Evolutionary conservation across 805 yeast genomes (phyloP), one percentile per base, ranked within the genome.

Genomic region (Tetrapisispora namnaoensis): DNA sequence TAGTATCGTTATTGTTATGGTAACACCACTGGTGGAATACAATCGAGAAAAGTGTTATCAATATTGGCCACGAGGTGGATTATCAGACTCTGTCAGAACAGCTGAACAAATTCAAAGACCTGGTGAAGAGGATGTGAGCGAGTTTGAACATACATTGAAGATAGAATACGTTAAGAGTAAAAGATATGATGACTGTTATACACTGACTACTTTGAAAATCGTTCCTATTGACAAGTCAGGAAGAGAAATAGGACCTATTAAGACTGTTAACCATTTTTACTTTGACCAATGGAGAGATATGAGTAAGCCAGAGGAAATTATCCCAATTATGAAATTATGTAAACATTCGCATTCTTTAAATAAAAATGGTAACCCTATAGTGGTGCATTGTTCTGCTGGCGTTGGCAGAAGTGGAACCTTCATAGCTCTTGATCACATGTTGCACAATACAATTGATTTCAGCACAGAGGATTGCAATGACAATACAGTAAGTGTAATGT

Each of bases 351-450:
- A 65, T 37, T 50, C 53, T 1, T 50, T 69, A 24, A 65, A 65
- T 42, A 51, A 56, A 8, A 38, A 47, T 1, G 59, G 54, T 2
- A 65, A 60, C 42, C 91, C 93, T 20, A 72, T 82, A 1, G 69
- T 89, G 41, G 86, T 85, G 20, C 99, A 93, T 62, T 93, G 99
- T 59, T 88, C 96, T 5, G 99, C 99, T 0, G 99, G 99, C 1
- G 91, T 95, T 51, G 99, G 99, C 2, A 71, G 99, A 53, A 87
- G 98, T 0, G 99, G 99, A 2, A 88, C 96, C 1, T 86, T 82
- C 59, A 78, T 87, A 51, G 79, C 90, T 11, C 42, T 66, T 24
- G 69, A 65, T 38, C 68, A 66, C 45, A 27, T 66, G 27, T 50
- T 63, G 27, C 66, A 59, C 47, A 58, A 63, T 27, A 62, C 65